Base-by-base conservation (phyloP, 768 basidiomycete species). In the Chalciporus pseudorubinellus region DNA sequence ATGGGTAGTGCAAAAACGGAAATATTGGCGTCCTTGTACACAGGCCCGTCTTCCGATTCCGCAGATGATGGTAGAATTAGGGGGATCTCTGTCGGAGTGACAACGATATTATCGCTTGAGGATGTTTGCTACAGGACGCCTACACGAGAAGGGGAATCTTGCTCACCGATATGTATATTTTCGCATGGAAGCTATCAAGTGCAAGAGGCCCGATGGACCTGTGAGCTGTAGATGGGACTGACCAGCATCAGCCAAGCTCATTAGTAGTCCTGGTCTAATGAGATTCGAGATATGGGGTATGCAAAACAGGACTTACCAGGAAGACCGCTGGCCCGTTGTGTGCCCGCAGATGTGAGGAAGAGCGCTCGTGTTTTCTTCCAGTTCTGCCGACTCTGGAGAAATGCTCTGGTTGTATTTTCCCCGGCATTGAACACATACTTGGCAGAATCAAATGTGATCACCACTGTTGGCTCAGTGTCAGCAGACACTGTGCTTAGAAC, bases 351-450 rank as follows among this genome's bases (percentile, higher is more conserved):
- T 1, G 85, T 88, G 55, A 93, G 71, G 68, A 97, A 95, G 9
- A 95, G 51, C 1, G 77, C 85, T 33, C 76, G 77, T 5, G 87
- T 75, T 58, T 81, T 87, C 63, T 77, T 82, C 78, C 89, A 81
- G 44, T 81, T 81, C 40, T 78, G 72, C 56, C 72, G 74, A 52
- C 82, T 82, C 70, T 93, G 87, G 14, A 85, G 69, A 63, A 87
- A 88, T 1, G 87, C 72, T 31, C 95, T 74, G 39, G 83, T 84
- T 2, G 87, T 83, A 52, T 87, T 87, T 68, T 97, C 93, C 8
- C 90, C 86, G 18, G 77, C 83, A 68, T 94, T 94, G 77, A 98
- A 92, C 34, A 95, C 76, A 59, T 94, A 98, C 59, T 91, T 88
- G 12, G 80, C 85, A 47, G 78, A 74, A 57, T 89, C 86, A 65